Evolutionary conservation across 2,329 filamentous ascomycete genomes (phyloP), one percentile per base, ranked within the genome.

Genomic region (Cordyceps farinosa): DNA sequence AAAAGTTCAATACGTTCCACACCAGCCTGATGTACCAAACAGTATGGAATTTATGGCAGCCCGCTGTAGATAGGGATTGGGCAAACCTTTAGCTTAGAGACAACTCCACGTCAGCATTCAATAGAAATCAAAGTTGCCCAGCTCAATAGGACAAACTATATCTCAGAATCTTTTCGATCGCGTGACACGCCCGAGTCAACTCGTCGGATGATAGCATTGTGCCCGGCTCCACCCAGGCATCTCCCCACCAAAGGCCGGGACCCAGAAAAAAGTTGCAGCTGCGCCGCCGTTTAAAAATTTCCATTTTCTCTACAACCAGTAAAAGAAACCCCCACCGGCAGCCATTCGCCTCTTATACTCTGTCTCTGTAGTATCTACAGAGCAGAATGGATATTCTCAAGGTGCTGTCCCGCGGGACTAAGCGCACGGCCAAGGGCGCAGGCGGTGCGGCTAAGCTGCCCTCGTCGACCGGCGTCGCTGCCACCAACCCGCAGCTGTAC

Each of bases 371-470:
- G 29, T 8, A 5, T n/a, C n/a, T 38, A 29, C 47, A 22, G 36
- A 8, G 30, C 22, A 54, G 40, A 4, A 90, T 90, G 88, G 89
- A 92, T 76, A 87, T 91, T 61, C 80, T 91, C 71, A 91, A 87
- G 70, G 78, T 92, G 38, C 79, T 92, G 64, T 90, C 89, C 42
- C 83, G 89, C 57, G 88, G 88, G 63, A 87, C 86, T 3, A 91
- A 90, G 66, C 80, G 80, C 69, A 77, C 80, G 15, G 71, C 78
- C 5, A 80, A 77, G 63, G 40, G 42, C 32, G 61, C 65, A 40
- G 67, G 66, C 47, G 71, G 74, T 36, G 70, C 73, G 27, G 69
- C 77, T 3, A 82, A 80, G 62, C 78, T 90, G 38, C 88, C 89
- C 7, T 90, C 88, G 4, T 84, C 85, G 58, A 62, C 60, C 10